phyloP scores from a whole-genome alignment of 2,329 filamentous ascomycete genomes.

The Alternaria ethzedia region DNA sequence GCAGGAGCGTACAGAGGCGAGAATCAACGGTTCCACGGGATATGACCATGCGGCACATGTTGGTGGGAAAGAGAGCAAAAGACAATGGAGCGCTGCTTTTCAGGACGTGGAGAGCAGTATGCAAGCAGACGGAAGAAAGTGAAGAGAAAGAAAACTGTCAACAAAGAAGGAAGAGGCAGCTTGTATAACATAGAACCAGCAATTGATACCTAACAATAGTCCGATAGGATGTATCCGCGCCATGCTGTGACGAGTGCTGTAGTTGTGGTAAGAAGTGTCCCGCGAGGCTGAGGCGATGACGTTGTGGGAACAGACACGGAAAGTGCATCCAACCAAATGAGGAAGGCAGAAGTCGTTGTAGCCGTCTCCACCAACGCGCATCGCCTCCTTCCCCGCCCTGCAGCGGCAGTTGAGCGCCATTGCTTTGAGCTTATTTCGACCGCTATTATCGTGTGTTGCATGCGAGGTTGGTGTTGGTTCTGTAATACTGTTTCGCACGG shows the following conservation, averaged over 20 bases:
- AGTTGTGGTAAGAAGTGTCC: not conserved
- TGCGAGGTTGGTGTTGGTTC: not conserved
- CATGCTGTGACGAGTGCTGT: not conserved
- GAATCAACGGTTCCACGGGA: not conserved
- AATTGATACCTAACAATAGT: not conserved
- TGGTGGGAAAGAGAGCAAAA: not conserved
- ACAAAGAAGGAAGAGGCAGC: not conserved
- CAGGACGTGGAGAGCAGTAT: not conserved
- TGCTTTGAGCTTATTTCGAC: conserved; percentile 33
- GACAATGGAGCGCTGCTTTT: not conserved
- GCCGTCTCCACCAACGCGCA: conserved; percentile 31
- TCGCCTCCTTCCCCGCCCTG: conserved; percentile 21
- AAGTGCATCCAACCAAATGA: conserved; percentile 19
- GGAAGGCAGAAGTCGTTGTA: conserved; percentile 26
- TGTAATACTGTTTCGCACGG: not conserved
- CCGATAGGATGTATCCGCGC: not conserved
- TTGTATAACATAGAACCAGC: not conserved
- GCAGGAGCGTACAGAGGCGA: not conserved
- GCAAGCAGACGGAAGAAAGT: not conserved
- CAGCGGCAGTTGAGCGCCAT: conserved; percentile 26
- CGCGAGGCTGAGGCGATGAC: not conserved
- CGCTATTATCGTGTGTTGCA: not conserved
- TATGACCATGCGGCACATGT: conserved; percentile 1
- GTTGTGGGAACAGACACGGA: not conserved
- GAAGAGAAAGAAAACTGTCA: not conserved